Conservation (phyloP, 345 rosid species). For the Linum lewisii region DNA sequence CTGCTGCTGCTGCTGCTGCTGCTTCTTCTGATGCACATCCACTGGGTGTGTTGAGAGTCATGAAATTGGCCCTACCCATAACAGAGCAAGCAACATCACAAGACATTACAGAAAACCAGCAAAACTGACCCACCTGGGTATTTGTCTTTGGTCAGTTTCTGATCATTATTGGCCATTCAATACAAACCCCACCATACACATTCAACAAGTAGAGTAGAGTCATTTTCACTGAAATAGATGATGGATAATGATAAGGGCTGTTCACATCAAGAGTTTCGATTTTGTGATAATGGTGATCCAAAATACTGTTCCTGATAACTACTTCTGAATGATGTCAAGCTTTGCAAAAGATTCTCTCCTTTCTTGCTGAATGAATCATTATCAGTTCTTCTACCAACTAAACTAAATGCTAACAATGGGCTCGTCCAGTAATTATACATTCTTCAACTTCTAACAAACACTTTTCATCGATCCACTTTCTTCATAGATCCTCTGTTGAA, state of each 20-base stretch:
- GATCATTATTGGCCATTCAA: neutral
- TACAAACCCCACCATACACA: conserved; percentile 6
- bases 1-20: no score
- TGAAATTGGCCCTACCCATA: no score
- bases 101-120: no score
- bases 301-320: neutral
- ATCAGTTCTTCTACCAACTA: neutral
- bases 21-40: no score
- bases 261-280: neutral
- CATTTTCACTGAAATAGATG: neutral
- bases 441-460: no score
- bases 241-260: conserved; percentile 5
- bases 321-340: conserved; percentile 14
- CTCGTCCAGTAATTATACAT: no score
- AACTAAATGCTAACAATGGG: no score
- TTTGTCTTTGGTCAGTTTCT: neutral
- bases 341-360: neutral
- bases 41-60: no score
- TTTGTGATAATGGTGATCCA: neutral
- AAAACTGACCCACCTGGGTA: neutral
- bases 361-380: neutral
- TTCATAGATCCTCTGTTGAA: no score
- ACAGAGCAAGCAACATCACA: no score
- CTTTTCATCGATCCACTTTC: no score
- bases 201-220: neutral